Conservation (phyloP, 441 rosid species). For the Populus trichocarpa region DNA sequence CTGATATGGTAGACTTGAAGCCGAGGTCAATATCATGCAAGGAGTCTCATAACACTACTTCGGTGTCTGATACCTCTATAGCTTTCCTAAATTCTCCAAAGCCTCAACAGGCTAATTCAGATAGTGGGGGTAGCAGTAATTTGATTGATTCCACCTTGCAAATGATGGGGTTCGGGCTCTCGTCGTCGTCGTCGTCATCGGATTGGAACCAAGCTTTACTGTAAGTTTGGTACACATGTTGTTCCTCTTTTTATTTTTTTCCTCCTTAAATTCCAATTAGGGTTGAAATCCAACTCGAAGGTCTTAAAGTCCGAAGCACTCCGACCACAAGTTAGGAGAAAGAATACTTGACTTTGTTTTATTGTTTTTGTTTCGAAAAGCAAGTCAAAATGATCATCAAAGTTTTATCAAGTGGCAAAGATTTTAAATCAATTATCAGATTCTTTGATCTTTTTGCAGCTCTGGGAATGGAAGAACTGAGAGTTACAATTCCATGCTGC, state of each 20-base stretch:
- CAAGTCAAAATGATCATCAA: constrained; percentile 7
- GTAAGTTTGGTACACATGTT: constrained; percentile 35
- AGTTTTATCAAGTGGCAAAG: background rate
- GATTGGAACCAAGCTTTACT: constrained; percentile 65
- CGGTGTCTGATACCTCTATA: constrained; percentile 23
- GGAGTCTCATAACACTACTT: constrained; percentile 20
- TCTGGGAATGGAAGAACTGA: constrained; percentile 33
- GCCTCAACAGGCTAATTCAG: constrained; percentile 40
- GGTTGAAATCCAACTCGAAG: constrained; percentile 14
- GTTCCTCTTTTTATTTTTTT: background rate
- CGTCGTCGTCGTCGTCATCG: constrained; percentile 47
- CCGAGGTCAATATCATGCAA: constrained; percentile 27
- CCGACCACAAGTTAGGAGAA: constrained; percentile 21
- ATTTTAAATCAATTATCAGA: background rate
- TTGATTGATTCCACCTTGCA: constrained; percentile 57
- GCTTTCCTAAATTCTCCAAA: constrained; percentile 32
- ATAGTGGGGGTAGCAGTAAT: constrained; percentile 46
- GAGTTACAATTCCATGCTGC: constrained; percentile 31
- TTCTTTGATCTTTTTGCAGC: constrained; percentile 15
- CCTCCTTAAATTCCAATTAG: background rate
- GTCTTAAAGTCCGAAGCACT: constrained; percentile 21
- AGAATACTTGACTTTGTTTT: constrained; percentile 12
- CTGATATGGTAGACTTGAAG: constrained; percentile 32
- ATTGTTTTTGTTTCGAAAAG: constrained; percentile 6
- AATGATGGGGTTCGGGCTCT: constrained; percentile 55